phyloP scores from a whole-genome alignment of 1,284 basidiomycete species.

The Taiwanofungus camphoratus region DNA sequence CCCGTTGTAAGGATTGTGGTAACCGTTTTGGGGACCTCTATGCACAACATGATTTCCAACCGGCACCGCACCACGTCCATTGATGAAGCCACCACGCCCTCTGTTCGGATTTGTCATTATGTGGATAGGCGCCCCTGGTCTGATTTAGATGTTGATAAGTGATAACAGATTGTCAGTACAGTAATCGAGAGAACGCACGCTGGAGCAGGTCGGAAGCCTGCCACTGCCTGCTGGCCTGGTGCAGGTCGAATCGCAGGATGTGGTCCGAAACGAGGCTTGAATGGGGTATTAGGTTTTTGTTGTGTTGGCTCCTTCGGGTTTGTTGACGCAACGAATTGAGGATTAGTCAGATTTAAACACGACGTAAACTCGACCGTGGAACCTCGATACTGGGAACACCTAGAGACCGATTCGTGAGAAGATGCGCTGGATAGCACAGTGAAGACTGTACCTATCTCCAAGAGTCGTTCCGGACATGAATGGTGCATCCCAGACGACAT shows the following conservation, averaged over 20 bases:
- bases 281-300: constrained; percentile 39
- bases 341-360: constrained; percentile 80
- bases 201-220: constrained; percentile 54
- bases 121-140: constrained; percentile 31
- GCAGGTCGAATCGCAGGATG: constrained; percentile 51
- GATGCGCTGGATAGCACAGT: background rate
- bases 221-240: constrained; percentile 44
- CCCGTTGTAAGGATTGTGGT: too few species aligned
- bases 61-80: constrained; percentile 18
- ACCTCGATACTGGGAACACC: constrained; percentile 88
- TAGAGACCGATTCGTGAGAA: constrained; percentile 23
- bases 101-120: constrained; percentile 71
- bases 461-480: constrained; percentile 93
- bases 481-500: constrained; percentile 94
- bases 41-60: background rate
- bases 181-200: constrained; percentile 20
- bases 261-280: constrained; percentile 66
- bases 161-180: constrained; percentile 5
- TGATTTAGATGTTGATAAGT: constrained; percentile 9
- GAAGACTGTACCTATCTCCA: constrained; percentile 61
- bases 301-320: constrained; percentile 44
- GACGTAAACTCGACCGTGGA: constrained; percentile 80
- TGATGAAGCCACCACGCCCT: constrained; percentile 32
- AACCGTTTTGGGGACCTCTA: too few species aligned
- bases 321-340: constrained; percentile 75